Evolutionary conservation across 345 rosid genomes (phyloP).

Genomic region (Triadica sebifera): DNA sequence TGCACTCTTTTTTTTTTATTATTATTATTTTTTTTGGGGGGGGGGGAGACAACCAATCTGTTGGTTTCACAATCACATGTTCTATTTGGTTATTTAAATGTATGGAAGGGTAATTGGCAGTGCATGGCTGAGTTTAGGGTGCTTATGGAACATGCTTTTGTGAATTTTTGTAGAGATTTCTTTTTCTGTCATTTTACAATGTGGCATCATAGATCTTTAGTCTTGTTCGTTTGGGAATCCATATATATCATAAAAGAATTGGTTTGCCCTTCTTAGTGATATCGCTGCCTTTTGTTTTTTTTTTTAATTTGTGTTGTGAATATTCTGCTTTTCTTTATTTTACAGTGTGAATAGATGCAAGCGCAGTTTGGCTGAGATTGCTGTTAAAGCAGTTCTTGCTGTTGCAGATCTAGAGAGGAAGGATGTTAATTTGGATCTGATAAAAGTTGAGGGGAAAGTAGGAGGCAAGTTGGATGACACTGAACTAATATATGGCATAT

Average conservation of each 20-base stretch:
- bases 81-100: too few species aligned
- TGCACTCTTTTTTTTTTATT: too few species aligned
- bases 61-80: too few species aligned
- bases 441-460: slow-evolving; percentile 93
- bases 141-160: too few species aligned
- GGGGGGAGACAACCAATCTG: too few species aligned
- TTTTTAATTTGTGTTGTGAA: neutral
- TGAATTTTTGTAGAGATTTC: neutral
- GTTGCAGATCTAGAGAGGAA: slow-evolving; percentile 95
- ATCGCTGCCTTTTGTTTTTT: neutral
- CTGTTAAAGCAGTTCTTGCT: slow-evolving; percentile 91
- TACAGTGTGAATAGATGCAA: slow-evolving; percentile 93
- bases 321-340: slow-evolving; percentile 17
- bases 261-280: neutral
- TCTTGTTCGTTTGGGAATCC: neutral
- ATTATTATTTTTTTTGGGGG: too few species aligned
- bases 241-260: neutral
- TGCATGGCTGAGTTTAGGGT: too few species aligned
- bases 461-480: slow-evolving; percentile 93
- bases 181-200: neutral
- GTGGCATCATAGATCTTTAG: neutral
- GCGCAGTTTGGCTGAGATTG: slow-evolving; percentile 85
- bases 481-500: slow-evolving; percentile 78
- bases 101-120: too few species aligned
- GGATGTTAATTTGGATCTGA: slow-evolving; percentile 90